Evolutionary conservation across 352 stramenopile genomes (phyloP), one percentile per base, ranked within the genome.

Genomic region (Phytopythium oedochilum): DNA sequence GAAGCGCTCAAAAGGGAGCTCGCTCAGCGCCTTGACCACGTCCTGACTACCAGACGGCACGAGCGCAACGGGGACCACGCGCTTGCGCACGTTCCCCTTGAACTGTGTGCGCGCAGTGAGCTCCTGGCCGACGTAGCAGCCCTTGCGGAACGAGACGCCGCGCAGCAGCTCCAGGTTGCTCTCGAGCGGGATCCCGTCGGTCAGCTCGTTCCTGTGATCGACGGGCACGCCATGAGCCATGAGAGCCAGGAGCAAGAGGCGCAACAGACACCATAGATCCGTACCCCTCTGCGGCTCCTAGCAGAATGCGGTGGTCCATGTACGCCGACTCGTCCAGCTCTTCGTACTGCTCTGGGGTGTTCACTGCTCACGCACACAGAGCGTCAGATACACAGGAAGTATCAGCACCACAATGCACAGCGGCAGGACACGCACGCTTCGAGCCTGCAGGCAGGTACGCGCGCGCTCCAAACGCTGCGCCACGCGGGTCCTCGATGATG

Each of bases 81-180:
- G 78, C 61, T 95, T 95, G 25, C 86, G 80, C 12, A 95, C 82
- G 59, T 85, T 93, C 39, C 83, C 86, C 60, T 95, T 95, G 64
- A 97, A 98, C 55, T 98, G 91, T 35, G 94, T 97, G 31, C 94
- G 75, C 25, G 94, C 94, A 1, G 89, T 97, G 28, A 98, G 78
- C 61, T 98, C 94, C 71, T 98, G 94, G 2, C 94, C 94, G 17
- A 98, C 75, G 63, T 98, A 98, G 78, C 94, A 98, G 8, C 94
- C 94, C 68, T 98, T 98, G 36, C 75, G 71, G 68, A 98, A 98
- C 15, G 75, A 93, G 32, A 98, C 86, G 31, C 86, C 89, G 45
- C 83, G 70, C 34, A 98, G 64, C 32, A 97, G 71, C 39, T 98
- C 94, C 2, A 98, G 64, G 53, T 97, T 98, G 45, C 74, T 92